phyloP scores from a whole-genome alignment of 2,329 filamentous ascomycete genomes.

The Aquanectria penicillioides region DNA sequence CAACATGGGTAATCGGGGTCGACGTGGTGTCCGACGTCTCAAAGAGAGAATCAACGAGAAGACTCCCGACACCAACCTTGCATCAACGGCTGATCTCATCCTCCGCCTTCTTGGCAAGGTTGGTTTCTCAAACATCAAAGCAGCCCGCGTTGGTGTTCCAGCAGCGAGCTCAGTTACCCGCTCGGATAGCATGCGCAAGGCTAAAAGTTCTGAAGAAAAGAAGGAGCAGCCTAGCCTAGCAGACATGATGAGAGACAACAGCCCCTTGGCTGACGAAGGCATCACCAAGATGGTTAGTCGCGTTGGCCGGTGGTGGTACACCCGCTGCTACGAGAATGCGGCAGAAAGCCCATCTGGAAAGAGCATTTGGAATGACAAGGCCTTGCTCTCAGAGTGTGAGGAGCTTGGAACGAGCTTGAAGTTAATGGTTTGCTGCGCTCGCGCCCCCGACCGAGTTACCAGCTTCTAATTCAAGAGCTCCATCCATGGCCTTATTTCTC shows the following conservation, averaged over 20 bases:
- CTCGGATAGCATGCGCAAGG: constrained; percentile 32
- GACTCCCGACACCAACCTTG: constrained; percentile 69
- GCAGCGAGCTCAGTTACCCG: constrained; percentile 65
- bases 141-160: constrained; percentile 81
- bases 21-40: constrained; percentile 73
- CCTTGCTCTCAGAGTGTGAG: constrained; percentile 84
- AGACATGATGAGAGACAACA: constrained; percentile 78
- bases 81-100: constrained; percentile 68
- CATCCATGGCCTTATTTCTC: not conserved
- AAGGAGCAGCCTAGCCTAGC: constrained; percentile 67
- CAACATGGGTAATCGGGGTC: constrained; percentile 80
- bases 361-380: constrained; percentile 82
- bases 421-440: constrained; percentile 89
- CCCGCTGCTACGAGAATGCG: constrained; percentile 84
- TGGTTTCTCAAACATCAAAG: constrained; percentile 78
- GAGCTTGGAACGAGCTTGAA: constrained; percentile 88
- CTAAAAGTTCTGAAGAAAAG: constrained; percentile 38
- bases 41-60: constrained; percentile 75
- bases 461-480: constrained; percentile 53
- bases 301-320: constrained; percentile 97
- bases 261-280: constrained; percentile 78
- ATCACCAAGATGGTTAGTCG: constrained; percentile 93
- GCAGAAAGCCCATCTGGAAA: constrained; percentile 56
- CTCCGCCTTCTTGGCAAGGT: constrained; percentile 73
- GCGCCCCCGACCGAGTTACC: constrained; percentile 73